phyloP scores from a whole-genome alignment of 257 asterid species.

The Lycium barbarum region DNA sequence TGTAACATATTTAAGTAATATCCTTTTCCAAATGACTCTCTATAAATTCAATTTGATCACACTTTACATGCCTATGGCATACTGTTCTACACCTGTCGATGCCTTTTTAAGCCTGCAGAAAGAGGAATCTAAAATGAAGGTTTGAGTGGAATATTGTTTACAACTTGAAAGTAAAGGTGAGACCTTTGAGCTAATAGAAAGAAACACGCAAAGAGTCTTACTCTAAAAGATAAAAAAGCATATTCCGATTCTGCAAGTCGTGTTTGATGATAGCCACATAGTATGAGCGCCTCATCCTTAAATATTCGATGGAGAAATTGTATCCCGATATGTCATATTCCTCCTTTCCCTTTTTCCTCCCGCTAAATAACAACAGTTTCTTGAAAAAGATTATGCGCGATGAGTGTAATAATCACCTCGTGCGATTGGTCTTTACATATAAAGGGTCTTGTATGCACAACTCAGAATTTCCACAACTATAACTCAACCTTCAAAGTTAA shows the following conservation, averaged over 20 bases:
- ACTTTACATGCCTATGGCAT: neutral
- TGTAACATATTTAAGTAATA: neutral
- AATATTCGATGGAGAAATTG: neutral
- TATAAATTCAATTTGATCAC: neutral
- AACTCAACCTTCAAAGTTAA: neutral
- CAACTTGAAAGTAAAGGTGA: neutral
- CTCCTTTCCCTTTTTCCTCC: neutral
- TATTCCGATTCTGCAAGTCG: neutral
- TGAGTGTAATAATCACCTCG: too few species aligned
- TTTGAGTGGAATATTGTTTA: neutral
- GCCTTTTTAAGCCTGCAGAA: neutral
- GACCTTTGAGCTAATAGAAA: neutral
- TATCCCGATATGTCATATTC: neutral
- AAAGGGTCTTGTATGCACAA: neutral
- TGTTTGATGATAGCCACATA: constrained; percentile 2
- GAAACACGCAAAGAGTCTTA: neutral
- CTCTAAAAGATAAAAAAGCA: neutral
- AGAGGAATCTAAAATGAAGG: neutral
- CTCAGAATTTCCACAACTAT: neutral
- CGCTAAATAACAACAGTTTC: too few species aligned
- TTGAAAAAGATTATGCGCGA: too few species aligned
- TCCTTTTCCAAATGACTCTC: neutral
- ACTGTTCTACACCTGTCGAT: too few species aligned
- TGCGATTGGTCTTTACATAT: neutral
- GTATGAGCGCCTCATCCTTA: neutral